A percentile compares a stretch with the other conserved stretches of the same genome.
phyloP scores from a whole-genome alignment of 257 asterid species.

The Thymus mandschuricus region DNA sequence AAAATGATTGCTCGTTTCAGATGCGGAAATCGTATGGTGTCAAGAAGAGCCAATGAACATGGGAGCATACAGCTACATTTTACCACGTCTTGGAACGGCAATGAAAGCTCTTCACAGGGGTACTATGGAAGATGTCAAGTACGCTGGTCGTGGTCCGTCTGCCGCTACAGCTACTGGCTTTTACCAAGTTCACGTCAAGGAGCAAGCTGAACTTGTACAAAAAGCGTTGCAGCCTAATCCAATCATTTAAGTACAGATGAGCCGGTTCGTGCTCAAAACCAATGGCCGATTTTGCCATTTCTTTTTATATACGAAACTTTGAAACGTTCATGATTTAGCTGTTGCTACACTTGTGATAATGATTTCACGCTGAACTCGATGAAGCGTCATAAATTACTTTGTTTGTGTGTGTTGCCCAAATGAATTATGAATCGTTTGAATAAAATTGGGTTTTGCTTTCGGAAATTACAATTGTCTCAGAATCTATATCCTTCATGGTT shows the following conservation, averaged over 20 bases:
- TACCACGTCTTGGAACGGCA: slow-evolving; percentile 80
- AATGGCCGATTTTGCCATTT: background rate
- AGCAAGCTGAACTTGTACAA: slow-evolving; percentile 74
- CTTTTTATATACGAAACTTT: slow-evolving; percentile 7
- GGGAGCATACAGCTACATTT: slow-evolving; percentile 75
- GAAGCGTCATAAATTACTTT: background rate
- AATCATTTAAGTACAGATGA: slow-evolving; percentile 25
- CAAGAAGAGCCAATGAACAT: slow-evolving; percentile 91
- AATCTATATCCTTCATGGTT: background rate
- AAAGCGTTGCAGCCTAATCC: slow-evolving; percentile 78
- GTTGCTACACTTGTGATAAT: slow-evolving; percentile 31
- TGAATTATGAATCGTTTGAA: background rate
- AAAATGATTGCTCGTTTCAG: slow-evolving; percentile 36
- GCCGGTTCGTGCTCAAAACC: background rate
- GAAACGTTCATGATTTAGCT: slow-evolving; percentile 1
- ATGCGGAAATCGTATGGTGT: slow-evolving; percentile 78
- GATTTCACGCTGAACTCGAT: slow-evolving; percentile 15
- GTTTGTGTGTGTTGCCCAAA: background rate
- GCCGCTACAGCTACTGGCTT: slow-evolving; percentile 99
- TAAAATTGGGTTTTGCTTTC: background rate
- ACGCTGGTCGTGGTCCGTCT: slow-evolving; percentile 89
- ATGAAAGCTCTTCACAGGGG: slow-evolving; percentile 83
- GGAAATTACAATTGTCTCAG: background rate
- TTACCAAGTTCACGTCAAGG: slow-evolving; percentile 69
- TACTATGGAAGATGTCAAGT: slow-evolving; percentile 67